A percentile compares a stretch with the other conserved stretches of the same genome.
Evolutionary conservation across 2,329 filamentous ascomycete species (phyloP).

Genomic region (Microdochium trichocladiopsis): DNA sequence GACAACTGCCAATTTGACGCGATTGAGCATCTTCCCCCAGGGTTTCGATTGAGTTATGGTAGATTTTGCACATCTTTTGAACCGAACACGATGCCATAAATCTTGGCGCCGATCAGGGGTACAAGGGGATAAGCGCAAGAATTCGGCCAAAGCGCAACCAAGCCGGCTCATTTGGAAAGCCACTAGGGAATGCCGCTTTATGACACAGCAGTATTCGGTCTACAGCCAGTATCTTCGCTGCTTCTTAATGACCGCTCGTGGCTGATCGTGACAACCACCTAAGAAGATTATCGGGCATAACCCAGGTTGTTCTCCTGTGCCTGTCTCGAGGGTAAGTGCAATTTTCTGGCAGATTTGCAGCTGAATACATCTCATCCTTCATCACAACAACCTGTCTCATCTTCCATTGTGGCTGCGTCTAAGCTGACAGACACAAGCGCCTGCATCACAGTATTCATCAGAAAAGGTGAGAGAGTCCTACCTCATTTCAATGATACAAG

Average conservation of each 20-base stretch:
- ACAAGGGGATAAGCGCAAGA: background rate
- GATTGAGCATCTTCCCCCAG: background rate
- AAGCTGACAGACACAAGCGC: too few species aligned
- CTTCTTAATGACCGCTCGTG: background rate
- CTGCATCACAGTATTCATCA: background rate
- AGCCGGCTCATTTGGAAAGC: background rate
- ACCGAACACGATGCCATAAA: too few species aligned
- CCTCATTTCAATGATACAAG: too few species aligned
- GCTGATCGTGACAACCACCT: background rate
- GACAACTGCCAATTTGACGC: too few species aligned
- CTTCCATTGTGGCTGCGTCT: too few species aligned
- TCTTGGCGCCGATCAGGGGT: background rate
- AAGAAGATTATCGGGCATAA: too few species aligned
- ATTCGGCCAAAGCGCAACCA: background rate
- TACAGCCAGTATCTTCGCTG: background rate
- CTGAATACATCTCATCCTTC: too few species aligned
- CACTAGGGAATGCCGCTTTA: background rate
- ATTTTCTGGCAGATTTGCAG: too few species aligned
- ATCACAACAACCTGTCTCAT: too few species aligned
- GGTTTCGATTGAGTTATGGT: background rate
- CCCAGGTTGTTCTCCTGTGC: too few species aligned
- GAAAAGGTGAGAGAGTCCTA: background rate
- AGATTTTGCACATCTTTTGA: too few species aligned
- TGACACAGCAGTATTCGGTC: background rate
- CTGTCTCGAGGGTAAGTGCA: too few species aligned